Evolutionary conservation across 768 basidiomycete genomes (phyloP).

Genomic region (Psilocybe azurescens): DNA sequence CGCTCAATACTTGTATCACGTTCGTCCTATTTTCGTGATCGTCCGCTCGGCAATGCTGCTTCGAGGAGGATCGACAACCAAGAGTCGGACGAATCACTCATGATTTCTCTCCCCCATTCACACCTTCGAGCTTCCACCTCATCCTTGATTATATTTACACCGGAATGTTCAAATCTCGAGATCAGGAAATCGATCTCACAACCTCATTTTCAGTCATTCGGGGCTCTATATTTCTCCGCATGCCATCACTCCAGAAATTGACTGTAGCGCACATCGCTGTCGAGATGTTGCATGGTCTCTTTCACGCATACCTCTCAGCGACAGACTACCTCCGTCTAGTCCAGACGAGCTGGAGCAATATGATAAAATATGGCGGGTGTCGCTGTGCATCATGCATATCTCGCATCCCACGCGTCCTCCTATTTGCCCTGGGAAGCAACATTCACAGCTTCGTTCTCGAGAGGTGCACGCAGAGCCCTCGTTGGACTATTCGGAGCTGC

Average conservation of each 20-base stretch:
- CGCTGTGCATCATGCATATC: background rate
- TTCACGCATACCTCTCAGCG: background rate
- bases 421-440: background rate
- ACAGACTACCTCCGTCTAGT: background rate
- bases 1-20: constrained; percentile 7
- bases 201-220: constrained; percentile 5
- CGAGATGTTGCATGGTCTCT: constrained; percentile 12
- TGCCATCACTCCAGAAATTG: background rate
- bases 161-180: background rate
- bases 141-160: constrained; percentile 11
- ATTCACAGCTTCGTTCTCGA: background rate
- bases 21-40: background rate
- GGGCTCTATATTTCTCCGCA: background rate
- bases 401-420: constrained; percentile 1
- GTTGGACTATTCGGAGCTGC: background rate
- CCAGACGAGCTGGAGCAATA: background rate
- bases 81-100: background rate
- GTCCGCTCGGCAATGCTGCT: background rate
- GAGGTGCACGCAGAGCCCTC: constrained; percentile 1
- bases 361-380: background rate
- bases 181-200: background rate
- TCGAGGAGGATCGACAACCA: background rate
- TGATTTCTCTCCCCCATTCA: constrained; percentile 6
- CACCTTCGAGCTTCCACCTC: background rate
- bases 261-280: constrained; percentile 3